Conservation (phyloP, 306 rosid species). For the Erythrophleum fordii region DNA sequence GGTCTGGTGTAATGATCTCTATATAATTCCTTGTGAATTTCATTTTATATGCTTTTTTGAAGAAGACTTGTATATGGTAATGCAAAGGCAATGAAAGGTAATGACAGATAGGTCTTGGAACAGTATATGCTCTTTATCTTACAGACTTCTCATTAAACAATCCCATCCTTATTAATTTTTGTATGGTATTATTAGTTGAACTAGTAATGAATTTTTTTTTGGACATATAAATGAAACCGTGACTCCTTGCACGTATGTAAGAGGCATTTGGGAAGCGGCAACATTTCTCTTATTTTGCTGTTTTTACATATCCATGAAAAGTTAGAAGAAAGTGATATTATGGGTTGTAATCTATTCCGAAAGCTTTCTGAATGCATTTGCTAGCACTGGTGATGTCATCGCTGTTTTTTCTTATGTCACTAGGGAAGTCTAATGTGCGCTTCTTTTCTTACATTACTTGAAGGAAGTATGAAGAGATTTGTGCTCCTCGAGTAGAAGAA, state of each 20-base stretch:
- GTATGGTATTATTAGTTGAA: background rate
- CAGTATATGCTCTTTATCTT: background rate
- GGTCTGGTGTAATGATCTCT: background rate
- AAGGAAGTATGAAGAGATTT: conserved; percentile 89
- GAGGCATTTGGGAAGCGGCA: background rate
- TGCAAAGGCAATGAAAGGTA: background rate
- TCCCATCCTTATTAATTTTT: background rate
- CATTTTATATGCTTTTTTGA: background rate
- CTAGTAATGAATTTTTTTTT: background rate
- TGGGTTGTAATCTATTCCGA: background rate
- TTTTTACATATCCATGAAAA: background rate
- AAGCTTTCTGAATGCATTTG: conserved; percentile 23
- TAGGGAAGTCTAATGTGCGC: conserved; percentile 29
- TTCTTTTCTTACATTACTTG: conserved; percentile 46
- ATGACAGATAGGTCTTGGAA: background rate
- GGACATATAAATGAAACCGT: background rate
- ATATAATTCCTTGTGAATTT: background rate
- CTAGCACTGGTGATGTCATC: background rate
- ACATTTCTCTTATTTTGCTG: background rate
- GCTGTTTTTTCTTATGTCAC: too few species aligned
- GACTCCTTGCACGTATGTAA: background rate
- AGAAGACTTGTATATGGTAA: background rate
- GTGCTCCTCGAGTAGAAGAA: conserved; percentile 82
- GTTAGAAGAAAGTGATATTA: background rate
- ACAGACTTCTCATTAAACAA: background rate